Evolutionary conservation across 768 basidiomycete species (phyloP).

Genomic region (Mycena alexandri): DNA sequence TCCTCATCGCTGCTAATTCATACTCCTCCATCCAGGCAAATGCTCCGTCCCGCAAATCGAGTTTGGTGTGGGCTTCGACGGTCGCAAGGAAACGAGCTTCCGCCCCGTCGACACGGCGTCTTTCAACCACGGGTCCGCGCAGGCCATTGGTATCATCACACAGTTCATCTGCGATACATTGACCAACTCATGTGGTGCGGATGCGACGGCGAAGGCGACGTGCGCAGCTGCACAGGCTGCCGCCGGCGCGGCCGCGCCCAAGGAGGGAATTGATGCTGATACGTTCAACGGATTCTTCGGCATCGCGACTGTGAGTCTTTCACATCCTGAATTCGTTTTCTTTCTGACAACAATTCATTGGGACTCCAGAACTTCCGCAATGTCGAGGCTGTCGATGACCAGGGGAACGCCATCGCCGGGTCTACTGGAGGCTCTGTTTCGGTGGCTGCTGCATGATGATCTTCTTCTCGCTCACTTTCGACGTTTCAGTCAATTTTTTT

Average conservation of each 20-base stretch:
- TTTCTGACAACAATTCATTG: conserved; percentile 3
- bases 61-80: conserved; percentile 70
- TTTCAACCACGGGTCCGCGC: conserved; percentile 71
- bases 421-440: conserved; percentile 35
- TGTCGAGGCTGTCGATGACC: conserved; percentile 44
- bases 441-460: conserved; percentile 9
- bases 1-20: background rate
- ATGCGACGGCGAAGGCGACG: conserved; percentile 64
- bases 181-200: conserved; percentile 66
- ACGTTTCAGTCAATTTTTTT: conserved; percentile 21
- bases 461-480: no score
- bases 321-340: background rate
- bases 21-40: conserved; percentile 43
- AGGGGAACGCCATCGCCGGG: conserved; percentile 41
- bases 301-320: conserved; percentile 57
- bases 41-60: conserved; percentile 71
- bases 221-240: conserved; percentile 58
- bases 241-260: conserved; percentile 55
- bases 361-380: conserved; percentile 55
- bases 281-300: conserved; percentile 72
- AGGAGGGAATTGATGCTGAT: conserved; percentile 69
- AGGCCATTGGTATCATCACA: conserved; percentile 70
- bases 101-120: conserved; percentile 63
- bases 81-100: conserved; percentile 71
- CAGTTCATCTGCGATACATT: conserved; percentile 69